Evolutionary conservation across 768 basidiomycete genomes (phyloP), one percentile per base, ranked within the genome.

Genomic region (Serendipita sp.): DNA sequence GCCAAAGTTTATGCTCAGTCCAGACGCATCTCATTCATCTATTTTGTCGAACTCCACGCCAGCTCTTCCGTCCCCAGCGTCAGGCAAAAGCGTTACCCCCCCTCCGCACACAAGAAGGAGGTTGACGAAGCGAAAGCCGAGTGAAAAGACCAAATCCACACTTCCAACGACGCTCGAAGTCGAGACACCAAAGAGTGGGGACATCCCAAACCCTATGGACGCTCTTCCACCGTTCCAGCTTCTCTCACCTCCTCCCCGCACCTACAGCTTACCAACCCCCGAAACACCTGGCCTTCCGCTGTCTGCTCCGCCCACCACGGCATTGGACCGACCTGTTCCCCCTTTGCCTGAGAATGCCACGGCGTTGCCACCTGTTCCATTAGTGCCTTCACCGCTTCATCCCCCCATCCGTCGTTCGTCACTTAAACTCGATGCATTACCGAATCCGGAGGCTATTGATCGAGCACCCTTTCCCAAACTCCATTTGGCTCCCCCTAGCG

Each of bases 131-230:
- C 22, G 53, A 31, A 26, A 33, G 53, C 53, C 53, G 11, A 58
- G 53, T n/a, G 22, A 22, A 11, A 58, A 31, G 31, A 58, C 22
- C 9, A 58, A 31, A 11, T 20, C 22, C 11, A 17, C 17, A n/a
- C 30, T 58, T 24, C 53, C 53, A 13, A 58, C 53, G 24, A 58
- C 53, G 9, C 17, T 58, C 53, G 53, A 58, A 31, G 53, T 58
- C 24, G 53, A 58, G 17, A 58, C 53, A 2, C 53, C 53, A 13
- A 58, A 58, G 30, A 26, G 45, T n/a, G 45, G 20, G 17, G 53
- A 58, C 3, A 31, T 33, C 7, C 24, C 53, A 11, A 33, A 58
- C 53, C 53, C 53, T n/a, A 26, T 58, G 22, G 53, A 26, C 1
- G 31, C 53, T 17, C 31, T 58, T 11, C 14, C 14, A n/a, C 30